Conservation (phyloP, 2,329 filamentous ascomycete species). For the Colletotrichum tofieldiae region DNA sequence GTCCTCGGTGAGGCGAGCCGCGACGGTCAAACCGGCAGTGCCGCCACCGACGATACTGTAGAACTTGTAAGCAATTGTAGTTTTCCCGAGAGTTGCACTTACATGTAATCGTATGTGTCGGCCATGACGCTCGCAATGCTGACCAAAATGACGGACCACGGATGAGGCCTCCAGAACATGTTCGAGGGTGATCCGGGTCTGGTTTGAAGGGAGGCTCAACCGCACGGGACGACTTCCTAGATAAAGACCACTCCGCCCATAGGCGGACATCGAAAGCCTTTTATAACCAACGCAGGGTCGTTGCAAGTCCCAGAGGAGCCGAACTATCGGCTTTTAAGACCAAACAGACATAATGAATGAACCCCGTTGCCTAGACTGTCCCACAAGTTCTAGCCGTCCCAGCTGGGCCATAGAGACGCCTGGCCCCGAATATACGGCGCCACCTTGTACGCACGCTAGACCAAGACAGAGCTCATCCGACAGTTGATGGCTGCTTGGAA, state of each 20-base stretch:
- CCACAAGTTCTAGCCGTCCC: not conserved
- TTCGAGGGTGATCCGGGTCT: not conserved
- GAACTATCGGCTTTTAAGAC: too few relatives aligned
- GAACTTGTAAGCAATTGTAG: slow-evolving; percentile 42
- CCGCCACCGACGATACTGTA: slow-evolving; percentile 68
- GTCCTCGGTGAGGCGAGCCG: slow-evolving; percentile 61
- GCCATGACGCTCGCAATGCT: slow-evolving; percentile 15
- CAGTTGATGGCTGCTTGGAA: not conserved
- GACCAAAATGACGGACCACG: not conserved
- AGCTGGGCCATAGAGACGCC: not conserved
- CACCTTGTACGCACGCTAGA: slow-evolving; percentile 1
- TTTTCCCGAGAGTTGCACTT: not conserved
- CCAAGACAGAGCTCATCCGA: not conserved
- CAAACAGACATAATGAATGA: not conserved
- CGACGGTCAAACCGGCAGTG: slow-evolving; percentile 68
- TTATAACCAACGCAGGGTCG: not conserved
- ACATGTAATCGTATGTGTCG: slow-evolving; percentile 34
- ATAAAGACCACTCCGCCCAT: too few relatives aligned
- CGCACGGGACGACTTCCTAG: too few relatives aligned
- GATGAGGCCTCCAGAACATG: slow-evolving; percentile 1
- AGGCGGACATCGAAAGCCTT: too few relatives aligned
- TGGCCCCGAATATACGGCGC: not conserved
- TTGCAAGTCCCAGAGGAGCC: not conserved
- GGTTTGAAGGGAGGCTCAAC: not conserved
- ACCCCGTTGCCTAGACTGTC: not conserved